These are phyloP conservation scores for Prunus mume DNA, from an alignment of 306 rosid genomes.

Conservation along the genomic window DNA sequence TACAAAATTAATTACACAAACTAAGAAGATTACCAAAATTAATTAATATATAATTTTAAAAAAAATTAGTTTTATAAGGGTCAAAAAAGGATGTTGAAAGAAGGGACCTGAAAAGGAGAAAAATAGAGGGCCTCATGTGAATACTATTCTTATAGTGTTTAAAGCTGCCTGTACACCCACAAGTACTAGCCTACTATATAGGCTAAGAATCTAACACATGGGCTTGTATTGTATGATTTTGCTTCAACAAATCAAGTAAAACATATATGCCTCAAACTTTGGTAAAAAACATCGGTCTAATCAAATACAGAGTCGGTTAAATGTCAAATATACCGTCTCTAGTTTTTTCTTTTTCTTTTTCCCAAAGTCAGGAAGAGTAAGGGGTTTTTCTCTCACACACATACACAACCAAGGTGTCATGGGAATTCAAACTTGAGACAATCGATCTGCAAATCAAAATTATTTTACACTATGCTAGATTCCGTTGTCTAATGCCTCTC, in stretches of 20 bases:
- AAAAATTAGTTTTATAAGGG: background rate
- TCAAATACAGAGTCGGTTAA: background rate
- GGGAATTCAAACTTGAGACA: too few relatives aligned
- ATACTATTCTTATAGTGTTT: slow-evolving; percentile 48
- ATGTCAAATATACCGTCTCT: background rate
- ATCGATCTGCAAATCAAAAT: fast-evolving
- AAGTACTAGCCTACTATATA: slow-evolving; percentile 39
- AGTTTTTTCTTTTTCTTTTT: too few relatives aligned
- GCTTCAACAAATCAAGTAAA: slow-evolving; percentile 50
- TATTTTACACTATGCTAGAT: too few relatives aligned
- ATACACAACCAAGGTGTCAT: fast-evolving
- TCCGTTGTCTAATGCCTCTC: too few relatives aligned
- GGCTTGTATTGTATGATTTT: slow-evolving; percentile 42
- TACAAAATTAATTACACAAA: background rate
- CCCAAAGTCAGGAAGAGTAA: too few relatives aligned
- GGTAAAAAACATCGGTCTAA: background rate
- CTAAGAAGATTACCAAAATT: background rate
- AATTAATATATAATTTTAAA: background rate
- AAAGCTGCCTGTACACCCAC: slow-evolving; percentile 35
- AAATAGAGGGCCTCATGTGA: slow-evolving; percentile 47
- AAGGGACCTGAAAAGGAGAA: slow-evolving; percentile 25
- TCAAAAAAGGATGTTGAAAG: background rate
- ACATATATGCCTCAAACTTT: slow-evolving; percentile 37
- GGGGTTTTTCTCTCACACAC: too few relatives aligned
- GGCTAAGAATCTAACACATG: slow-evolving; percentile 83